Conservation (phyloP, 2,329 filamentous ascomycete species). For the Neonectria magnoliae region DNA sequence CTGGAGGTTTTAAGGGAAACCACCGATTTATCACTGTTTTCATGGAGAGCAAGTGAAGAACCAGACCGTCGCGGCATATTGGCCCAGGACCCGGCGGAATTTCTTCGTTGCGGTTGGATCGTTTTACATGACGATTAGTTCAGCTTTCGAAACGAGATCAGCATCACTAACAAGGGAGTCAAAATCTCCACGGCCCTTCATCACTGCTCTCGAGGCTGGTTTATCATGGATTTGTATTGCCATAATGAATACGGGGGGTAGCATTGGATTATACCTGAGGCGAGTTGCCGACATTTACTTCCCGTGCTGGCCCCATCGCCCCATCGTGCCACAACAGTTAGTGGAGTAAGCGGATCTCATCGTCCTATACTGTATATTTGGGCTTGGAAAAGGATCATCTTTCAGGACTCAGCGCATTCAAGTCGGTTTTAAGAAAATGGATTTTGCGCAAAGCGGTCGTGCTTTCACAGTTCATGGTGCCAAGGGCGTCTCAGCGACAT, state of each 20-base stretch:
- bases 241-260: background rate
- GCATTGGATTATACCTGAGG: background rate
- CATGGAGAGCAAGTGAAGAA: background rate
- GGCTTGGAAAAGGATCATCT: background rate
- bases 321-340: background rate
- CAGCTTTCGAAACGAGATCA: background rate
- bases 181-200: background rate
- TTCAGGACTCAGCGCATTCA: background rate
- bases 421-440: background rate
- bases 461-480: background rate
- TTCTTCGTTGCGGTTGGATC: background rate
- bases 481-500: background rate
- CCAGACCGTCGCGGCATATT: background rate
- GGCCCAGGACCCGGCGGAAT: background rate
- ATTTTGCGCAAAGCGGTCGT: no score
- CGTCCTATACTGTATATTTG: background rate
- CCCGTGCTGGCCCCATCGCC: background rate
- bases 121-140: background rate
- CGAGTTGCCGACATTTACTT: background rate
- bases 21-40: background rate
- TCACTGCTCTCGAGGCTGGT: no score
- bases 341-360: no score
- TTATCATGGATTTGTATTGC: background rate
- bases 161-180: background rate
- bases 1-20: background rate